Conservation (phyloP, 176 grass and related monocot species). For the Eleusine indica region DNA sequence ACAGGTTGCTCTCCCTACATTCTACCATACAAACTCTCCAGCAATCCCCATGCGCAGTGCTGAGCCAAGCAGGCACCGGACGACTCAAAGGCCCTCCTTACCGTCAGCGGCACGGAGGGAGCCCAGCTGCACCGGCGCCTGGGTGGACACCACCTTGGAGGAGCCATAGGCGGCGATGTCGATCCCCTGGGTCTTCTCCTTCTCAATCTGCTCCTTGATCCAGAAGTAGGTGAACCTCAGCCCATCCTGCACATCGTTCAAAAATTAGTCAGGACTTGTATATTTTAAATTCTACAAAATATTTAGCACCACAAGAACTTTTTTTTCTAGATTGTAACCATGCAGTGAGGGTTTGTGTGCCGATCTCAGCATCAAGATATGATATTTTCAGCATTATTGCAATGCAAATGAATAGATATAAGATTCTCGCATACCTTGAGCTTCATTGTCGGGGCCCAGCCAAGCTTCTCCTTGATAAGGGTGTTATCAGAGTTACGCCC, state of each 20-base stretch:
- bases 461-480: conserved; percentile 92
- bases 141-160: conserved; percentile 74
- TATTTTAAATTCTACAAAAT: neutral
- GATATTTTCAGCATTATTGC: neutral
- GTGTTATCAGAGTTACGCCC: conserved; percentile 89
- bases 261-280: neutral
- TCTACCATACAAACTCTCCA: neutral
- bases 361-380: neutral
- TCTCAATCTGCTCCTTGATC: conserved; percentile 90
- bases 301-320: neutral
- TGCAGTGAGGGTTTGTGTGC: neutral
- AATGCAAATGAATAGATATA: neutral
- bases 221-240: conserved; percentile 86
- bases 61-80: neutral
- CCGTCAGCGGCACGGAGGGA: conserved; percentile 80
- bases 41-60: neutral
- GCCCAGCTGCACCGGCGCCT: conserved; percentile 77
- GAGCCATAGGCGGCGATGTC: conserved; percentile 59
- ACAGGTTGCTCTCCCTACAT: neutral
- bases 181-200: conserved; percentile 57
- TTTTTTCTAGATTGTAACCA: neutral
- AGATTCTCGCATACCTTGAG: conserved; percentile 57
- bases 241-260: conserved; percentile 52
- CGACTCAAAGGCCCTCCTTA: conserved; percentile 47
- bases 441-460: conserved; percentile 86